Evolutionary conservation across 2,329 filamentous ascomycete genomes (phyloP).

Genomic region (Ascocoryne sarcoides): DNA sequence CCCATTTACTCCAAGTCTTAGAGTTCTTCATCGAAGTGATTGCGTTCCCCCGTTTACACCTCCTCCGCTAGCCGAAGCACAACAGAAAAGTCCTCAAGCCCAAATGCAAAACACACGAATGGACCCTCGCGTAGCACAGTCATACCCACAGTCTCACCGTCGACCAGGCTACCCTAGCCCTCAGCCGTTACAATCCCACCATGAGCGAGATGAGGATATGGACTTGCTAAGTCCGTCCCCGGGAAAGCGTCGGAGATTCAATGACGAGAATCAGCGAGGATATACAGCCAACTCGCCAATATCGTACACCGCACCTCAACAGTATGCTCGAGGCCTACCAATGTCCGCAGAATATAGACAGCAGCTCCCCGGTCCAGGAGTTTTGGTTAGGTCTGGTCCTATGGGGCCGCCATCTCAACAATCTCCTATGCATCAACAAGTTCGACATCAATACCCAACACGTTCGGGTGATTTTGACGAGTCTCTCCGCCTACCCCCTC

Average conservation of each 20-base stretch:
- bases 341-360: constrained; percentile 31
- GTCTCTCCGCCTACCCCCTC: constrained; percentile 28
- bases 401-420: constrained; percentile 26
- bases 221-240: constrained; percentile 37
- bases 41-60: constrained; percentile 16
- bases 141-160: constrained; percentile 16
- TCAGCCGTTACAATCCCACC: constrained; percentile 25
- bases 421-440: constrained; percentile 21
- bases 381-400: constrained; percentile 14
- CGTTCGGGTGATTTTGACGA: constrained; percentile 24
- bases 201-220: constrained; percentile 31
- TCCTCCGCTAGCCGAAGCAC: constrained; percentile 13
- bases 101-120: constrained; percentile 20
- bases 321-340: constrained; percentile 18
- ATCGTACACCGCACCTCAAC: constrained; percentile 23
- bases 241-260: constrained; percentile 55
- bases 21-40: constrained; percentile 12
- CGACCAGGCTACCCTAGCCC: constrained; percentile 14
- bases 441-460: constrained; percentile 19
- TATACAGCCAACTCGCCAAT: constrained; percentile 32
- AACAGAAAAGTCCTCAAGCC: constrained; percentile 14
- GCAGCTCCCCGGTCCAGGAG: constrained; percentile 27
- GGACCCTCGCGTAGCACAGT: constrained; percentile 18
- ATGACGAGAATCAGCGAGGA: constrained; percentile 34
- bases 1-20: constrained; percentile 22